Percentiles rank a stretch among this genome's conserved stretches.
Conservation (phyloP, 192 early-diverging fungal genomes). For the Backusella circina region DNA sequence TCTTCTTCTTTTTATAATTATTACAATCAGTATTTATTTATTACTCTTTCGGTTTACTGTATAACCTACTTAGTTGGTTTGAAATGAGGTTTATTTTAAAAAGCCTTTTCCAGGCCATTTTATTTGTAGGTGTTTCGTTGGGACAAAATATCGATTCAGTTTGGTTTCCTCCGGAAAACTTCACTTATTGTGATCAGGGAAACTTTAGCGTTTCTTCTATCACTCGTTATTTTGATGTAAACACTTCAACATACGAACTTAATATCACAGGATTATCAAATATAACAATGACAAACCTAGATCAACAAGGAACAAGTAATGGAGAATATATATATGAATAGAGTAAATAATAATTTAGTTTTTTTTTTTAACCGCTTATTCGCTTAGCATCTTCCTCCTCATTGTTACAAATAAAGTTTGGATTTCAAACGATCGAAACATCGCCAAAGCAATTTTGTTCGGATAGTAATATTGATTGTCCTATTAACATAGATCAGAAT, state of each 20-base stretch:
- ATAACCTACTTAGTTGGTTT: not conserved
- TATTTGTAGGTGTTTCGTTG: not conserved
- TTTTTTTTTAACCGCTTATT: not conserved
- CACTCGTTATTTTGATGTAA: slow-evolving; percentile 2
- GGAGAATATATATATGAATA: not conserved
- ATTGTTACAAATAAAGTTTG: slow-evolving; percentile 2
- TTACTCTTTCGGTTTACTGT: not conserved
- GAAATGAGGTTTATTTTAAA: slow-evolving; percentile 7
- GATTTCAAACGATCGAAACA: slow-evolving; percentile 5
- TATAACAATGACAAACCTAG: not conserved
- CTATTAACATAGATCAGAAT: not conserved
- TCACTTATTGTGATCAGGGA: not conserved
- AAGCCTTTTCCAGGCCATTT: not conserved
- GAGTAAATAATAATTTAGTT: not conserved
- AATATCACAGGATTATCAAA: not conserved
- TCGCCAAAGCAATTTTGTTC: not conserved
- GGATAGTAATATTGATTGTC: not conserved
- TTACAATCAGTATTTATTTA: not conserved
- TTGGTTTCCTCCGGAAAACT: slow-evolving; percentile 4
- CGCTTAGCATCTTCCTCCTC: not conserved
- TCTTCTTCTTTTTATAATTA: not conserved
- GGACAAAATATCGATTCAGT: slow-evolving; percentile 6
- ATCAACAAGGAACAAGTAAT: slow-evolving; percentile 13
- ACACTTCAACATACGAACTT: slow-evolving; percentile 1
- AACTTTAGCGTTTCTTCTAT: not conserved